Conservation (phyloP, 179 eudicot species). For the Spinacia oleracea region DNA sequence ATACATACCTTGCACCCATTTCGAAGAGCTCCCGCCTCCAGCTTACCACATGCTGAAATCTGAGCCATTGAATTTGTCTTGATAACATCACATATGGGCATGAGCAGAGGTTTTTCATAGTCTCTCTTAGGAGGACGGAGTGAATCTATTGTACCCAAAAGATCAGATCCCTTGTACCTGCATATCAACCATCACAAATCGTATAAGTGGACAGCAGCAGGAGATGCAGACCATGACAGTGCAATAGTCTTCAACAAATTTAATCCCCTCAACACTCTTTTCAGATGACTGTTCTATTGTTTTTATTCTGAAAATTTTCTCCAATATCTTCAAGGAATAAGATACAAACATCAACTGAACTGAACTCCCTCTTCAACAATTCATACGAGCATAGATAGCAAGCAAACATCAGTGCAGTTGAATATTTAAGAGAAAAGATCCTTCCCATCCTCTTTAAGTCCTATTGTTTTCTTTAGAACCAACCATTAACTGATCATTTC, state of each 20-base stretch:
- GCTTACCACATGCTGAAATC: slow-evolving; percentile 77
- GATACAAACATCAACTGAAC: neutral
- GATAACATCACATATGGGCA: slow-evolving; percentile 93
- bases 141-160: slow-evolving; percentile 76
- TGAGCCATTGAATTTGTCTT: slow-evolving; percentile 74
- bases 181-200: slow-evolving; percentile 23
- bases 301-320: neutral
- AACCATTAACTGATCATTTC: no score
- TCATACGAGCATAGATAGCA: neutral
- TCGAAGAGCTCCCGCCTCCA: slow-evolving; percentile 91
- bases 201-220: neutral
- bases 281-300: no score
- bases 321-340: neutral
- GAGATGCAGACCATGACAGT: neutral
- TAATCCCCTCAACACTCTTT: neutral
- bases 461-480: no score
- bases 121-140: slow-evolving; percentile 78
- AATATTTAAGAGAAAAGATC: neutral
- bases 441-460: neutral
- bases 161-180: slow-evolving; percentile 85
- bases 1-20: slow-evolving; percentile 69
- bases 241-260: neutral
- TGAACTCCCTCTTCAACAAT: neutral
- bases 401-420: neutral
- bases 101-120: slow-evolving; percentile 71